Conservation (phyloP, 2,329 filamentous ascomycete genomes). For the Colletotrichum paranaense region DNA sequence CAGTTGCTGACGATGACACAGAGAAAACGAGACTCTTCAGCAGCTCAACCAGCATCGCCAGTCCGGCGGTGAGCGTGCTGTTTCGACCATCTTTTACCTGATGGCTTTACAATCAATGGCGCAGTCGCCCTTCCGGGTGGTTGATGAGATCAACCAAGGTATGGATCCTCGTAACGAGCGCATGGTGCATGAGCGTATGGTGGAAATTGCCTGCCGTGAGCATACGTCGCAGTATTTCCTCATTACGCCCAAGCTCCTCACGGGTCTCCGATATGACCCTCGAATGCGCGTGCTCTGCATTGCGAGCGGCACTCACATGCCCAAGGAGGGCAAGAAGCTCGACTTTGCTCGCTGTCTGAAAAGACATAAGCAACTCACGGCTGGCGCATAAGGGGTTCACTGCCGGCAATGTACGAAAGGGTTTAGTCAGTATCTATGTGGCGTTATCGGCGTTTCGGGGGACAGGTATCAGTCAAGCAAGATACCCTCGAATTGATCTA, state of each 20-base stretch:
- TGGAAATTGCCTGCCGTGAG: conserved; percentile 92
- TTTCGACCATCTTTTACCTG: conserved; percentile 98
- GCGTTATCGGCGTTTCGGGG: conserved; percentile 1
- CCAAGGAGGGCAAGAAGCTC: conserved; percentile 61
- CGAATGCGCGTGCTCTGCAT: conserved; percentile 97
- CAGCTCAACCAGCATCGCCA: conserved; percentile 92
- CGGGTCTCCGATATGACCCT: conserved; percentile 84
- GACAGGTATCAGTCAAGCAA: not conserved
- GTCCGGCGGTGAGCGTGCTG: conserved; percentile 94
- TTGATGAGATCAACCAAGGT: conserved; percentile 99
- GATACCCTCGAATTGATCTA: conserved; percentile 1
- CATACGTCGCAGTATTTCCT: conserved; percentile 91
- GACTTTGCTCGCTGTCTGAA: conserved; percentile 60
- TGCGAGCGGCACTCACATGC: conserved; percentile 84
- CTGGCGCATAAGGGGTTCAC: conserved; percentile 39
- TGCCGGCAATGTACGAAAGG: not conserved
- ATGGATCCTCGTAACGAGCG: conserved; percentile 99
- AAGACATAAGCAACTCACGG: conserved; percentile 54
- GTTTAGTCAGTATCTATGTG: not conserved
- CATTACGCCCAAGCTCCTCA: conserved; percentile 95
- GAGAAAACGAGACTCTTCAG: conserved; percentile 84
- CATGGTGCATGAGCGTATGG: conserved; percentile 98
- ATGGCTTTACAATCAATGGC: conserved; percentile 97
- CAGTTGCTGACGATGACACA: conserved; percentile 44
- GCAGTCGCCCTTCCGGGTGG: conserved; percentile 94